These are phyloP conservation scores for Thermothielavioides terrestris DNA, from an alignment of 495 filamentous ascomycete genomes.

Conservation along the genomic window DNA sequence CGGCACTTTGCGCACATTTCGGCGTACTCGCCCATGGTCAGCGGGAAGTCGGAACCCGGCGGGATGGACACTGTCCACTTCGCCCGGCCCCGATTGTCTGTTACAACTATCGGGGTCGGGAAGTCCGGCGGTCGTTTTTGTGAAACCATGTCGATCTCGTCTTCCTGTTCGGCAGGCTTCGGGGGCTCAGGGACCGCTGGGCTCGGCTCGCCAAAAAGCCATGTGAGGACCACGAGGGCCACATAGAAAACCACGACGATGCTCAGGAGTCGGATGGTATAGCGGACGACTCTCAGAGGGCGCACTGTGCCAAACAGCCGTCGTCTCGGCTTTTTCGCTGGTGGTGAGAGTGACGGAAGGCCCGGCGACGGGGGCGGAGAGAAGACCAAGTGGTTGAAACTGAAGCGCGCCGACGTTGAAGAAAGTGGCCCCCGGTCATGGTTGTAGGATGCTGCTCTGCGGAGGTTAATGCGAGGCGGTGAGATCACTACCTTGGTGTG, in stretches of 20 bases:
- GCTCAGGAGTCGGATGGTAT: slow-evolving; percentile 35
- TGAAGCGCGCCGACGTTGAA: slow-evolving; percentile 49
- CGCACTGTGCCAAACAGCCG: slow-evolving; percentile 24
- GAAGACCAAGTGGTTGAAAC: slow-evolving; percentile 53
- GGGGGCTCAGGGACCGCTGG: slow-evolving; percentile 10
- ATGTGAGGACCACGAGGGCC: slow-evolving; percentile 15
- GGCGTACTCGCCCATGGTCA: slow-evolving; percentile 49
- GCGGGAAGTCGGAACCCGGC: slow-evolving; percentile 45
- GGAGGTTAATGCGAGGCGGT: slow-evolving; percentile 43
- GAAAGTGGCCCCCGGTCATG: slow-evolving; percentile 42
- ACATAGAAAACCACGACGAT: slow-evolving; percentile 32
- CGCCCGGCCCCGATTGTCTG: slow-evolving; percentile 45
- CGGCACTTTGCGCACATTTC: slow-evolving; percentile 52
- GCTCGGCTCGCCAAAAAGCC: slow-evolving; percentile 13
- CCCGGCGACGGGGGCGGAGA: slow-evolving; percentile 56
- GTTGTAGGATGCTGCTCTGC: slow-evolving; percentile 40
- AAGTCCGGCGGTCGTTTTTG: slow-evolving; percentile 43
- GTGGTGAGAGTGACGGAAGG: slow-evolving; percentile 55
- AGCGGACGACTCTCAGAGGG: slow-evolving; percentile 41
- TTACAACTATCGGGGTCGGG: slow-evolving; percentile 51
- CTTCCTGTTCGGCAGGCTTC: slow-evolving; percentile 25
- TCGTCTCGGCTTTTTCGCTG: slow-evolving; percentile 44
- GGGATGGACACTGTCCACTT: slow-evolving; percentile 70
- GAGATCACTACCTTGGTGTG: slow-evolving; percentile 44
- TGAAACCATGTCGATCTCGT: slow-evolving; percentile 37